phyloP scores from a whole-genome alignment of 176 grass and related monocot species.

The Themeda triandra region DNA sequence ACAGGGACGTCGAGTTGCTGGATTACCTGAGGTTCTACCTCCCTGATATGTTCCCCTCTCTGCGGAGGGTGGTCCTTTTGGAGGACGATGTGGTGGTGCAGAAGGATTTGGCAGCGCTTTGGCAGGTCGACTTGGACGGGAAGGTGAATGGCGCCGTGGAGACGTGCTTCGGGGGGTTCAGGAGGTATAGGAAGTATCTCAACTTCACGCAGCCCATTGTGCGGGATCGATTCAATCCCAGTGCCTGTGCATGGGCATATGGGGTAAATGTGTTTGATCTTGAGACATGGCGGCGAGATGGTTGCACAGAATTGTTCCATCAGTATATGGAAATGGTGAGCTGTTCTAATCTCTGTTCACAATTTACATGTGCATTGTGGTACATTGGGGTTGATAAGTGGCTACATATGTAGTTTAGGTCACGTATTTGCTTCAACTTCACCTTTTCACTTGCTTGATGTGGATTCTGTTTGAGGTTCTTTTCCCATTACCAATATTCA shows the following conservation, averaged over 20 bases:
- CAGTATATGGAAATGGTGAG: constrained; percentile 84
- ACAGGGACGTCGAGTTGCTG: constrained; percentile 60
- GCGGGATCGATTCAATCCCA: constrained; percentile 54
- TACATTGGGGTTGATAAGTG: constrained; percentile 5
- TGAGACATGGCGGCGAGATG: constrained; percentile 70
- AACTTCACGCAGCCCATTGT: constrained; percentile 79
- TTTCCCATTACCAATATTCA: not conserved
- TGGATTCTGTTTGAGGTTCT: not conserved
- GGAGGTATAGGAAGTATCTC: constrained; percentile 78
- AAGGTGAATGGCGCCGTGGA: constrained; percentile 91
- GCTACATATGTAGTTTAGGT: not conserved
- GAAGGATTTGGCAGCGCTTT: constrained; percentile 68
- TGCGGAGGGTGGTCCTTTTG: constrained; percentile 67
- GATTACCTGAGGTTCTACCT: constrained; percentile 92
- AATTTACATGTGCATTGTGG: not conserved
- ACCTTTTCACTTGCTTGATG: constrained; percentile 11
- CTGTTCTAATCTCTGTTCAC: not conserved
- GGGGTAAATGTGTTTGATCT: constrained; percentile 96
- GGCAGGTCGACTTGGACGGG: constrained; percentile 77
- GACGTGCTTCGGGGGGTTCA: constrained; percentile 88
- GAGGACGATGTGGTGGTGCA: constrained; percentile 98
- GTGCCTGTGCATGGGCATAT: constrained; percentile 79
- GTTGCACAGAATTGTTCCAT: constrained; percentile 84
- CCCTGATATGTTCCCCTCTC: constrained; percentile 75
- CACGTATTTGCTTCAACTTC: not conserved